These are phyloP conservation scores for Teratosphaeria epicoccoides DNA, from an alignment of 2,329 filamentous ascomycete species.

Conservation along the genomic window DNA sequence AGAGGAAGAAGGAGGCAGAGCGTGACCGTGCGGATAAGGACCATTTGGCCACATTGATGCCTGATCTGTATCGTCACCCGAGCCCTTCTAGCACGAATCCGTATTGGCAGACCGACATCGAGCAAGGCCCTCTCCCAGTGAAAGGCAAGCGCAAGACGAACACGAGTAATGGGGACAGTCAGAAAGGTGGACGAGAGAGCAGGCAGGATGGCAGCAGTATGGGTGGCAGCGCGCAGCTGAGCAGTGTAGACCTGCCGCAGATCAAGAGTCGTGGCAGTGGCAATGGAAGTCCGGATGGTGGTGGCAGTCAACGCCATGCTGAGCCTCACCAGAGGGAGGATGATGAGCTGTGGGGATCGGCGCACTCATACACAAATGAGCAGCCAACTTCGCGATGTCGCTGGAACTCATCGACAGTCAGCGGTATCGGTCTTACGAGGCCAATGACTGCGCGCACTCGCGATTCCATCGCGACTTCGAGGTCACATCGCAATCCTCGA, in stretches of 20 bases:
- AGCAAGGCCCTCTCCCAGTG: conserved; percentile 55
- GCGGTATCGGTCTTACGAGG: background rate
- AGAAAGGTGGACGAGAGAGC: conserved; percentile 5
- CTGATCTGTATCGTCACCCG: conserved; percentile 62
- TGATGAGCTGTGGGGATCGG: conserved; percentile 69
- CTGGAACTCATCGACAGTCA: conserved; percentile 9
- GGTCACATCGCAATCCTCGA: conserved; percentile 40
- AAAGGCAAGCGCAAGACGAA: conserved; percentile 36
- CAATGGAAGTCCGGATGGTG: conserved; percentile 1
- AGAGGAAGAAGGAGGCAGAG: conserved; percentile 59
- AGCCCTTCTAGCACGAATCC: conserved; percentile 75
- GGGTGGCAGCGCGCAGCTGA: conserved; percentile 32
- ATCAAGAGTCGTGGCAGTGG: conserved; percentile 10
- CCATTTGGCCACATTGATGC: conserved; percentile 56
- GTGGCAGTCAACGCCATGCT: conserved; percentile 51
- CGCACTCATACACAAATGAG: background rate
- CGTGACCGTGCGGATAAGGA: conserved; percentile 56
- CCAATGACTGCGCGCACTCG: conserved; percentile 14
- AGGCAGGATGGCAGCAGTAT: conserved; percentile 30
- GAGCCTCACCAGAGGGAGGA: conserved; percentile 78
- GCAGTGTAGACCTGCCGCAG: conserved; percentile 13
- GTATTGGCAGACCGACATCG: conserved; percentile 81
- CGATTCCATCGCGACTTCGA: conserved; percentile 21
- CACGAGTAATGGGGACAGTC: conserved; percentile 21
- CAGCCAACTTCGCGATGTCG: conserved; percentile 6